Base-by-base conservation (phyloP, 2,329 filamentous ascomycete species). In the Phyllosticta citrichinensis region DNA sequence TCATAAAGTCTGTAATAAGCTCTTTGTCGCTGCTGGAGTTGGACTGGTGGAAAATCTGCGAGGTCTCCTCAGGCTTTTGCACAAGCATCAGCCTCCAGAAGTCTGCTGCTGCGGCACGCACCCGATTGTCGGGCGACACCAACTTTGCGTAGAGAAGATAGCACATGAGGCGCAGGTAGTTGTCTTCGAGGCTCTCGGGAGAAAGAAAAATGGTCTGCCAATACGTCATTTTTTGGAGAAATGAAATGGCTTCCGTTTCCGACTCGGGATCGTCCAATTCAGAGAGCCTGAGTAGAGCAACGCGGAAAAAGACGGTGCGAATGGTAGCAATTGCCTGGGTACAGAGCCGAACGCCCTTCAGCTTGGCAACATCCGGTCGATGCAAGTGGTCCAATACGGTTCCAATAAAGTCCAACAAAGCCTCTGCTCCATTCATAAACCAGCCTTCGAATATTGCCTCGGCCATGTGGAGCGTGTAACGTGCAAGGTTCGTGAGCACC, bases 361-460 rank as follows among this genome's bases (percentile, higher is more conserved):
- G 76, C 11, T 80, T 80, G 0, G 90, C 83, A 40, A 99, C 80
- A 14, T 96, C 90, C 0, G 92, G 88, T 10, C 89, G 84, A 70
- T 96, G 91, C 3, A 99, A 79, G 68, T 96, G 93, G 70, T 99
- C 94, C 6, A 99, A 75, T 6, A 97, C 75, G 58, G 87, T 86
- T 1, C 93, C 94, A 3, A 87, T 83, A 67, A 97, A 95, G 68
- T 97, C 92, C 33, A 97, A 81, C 66, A 94, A 82, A 3, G 85
- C 81, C 66, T 91, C 88, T 1, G 89, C 89, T 1, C 93, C 93
- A 65, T 94, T 87, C 64, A 97, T 83, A 69, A 97, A 97, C 90
- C 92, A 97, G 17, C 94, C 94, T 74, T 97, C 94, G 66, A 94
- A 97, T 12, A 96, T 87, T 5, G 91, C 89, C 71, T 99, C 94